Evolutionary conservation across 106 monocot species (phyloP).

Genomic region (Dioscorea dumetorum): DNA sequence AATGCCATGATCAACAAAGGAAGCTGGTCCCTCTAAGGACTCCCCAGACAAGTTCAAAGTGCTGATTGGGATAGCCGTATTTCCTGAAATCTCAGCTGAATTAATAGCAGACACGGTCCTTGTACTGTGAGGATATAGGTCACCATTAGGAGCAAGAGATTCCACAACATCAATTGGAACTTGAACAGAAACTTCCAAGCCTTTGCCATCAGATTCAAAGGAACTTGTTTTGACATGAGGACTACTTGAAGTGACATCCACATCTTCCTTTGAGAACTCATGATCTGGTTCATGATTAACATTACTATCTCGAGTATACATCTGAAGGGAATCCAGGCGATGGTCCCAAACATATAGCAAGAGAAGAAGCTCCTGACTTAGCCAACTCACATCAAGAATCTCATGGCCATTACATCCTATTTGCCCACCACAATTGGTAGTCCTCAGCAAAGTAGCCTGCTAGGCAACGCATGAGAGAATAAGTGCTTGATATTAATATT

Average conservation of each 20-base stretch:
- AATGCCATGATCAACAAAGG: not conserved
- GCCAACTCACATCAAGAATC: slow-evolving; percentile 43
- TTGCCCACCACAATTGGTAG: slow-evolving; percentile 10
- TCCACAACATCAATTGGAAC: slow-evolving; percentile 16
- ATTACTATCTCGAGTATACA: slow-evolving; percentile 3
- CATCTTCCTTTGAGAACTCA: not conserved
- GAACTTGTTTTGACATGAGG: slow-evolving; percentile 4
- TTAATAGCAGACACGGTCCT: slow-evolving; percentile 3
- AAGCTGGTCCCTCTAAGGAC: not conserved
- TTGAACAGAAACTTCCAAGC: slow-evolving; percentile 5
- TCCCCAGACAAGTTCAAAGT: not conserved
- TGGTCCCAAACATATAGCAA: slow-evolving; percentile 79
- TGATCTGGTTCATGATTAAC: not conserved
- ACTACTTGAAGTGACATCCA: not conserved
- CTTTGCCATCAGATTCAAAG: slow-evolving; percentile 4
- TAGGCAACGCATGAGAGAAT: not conserved
- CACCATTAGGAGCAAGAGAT: slow-evolving; percentile 7
- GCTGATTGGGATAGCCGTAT: not conserved
- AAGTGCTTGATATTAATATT: not conserved
- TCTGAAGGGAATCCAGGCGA: slow-evolving; percentile 48
- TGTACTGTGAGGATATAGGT: slow-evolving; percentile 7
- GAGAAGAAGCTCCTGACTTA: slow-evolving; percentile 70
- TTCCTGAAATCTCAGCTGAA: slow-evolving; percentile 5
- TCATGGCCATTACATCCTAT: slow-evolving; percentile 18
- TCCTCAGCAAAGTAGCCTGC: slow-evolving; percentile 45